Evolutionary conservation across 1,139 yeast species (phyloP), one percentile per base, ranked within the genome.

Genomic region (Lodderomyces oxycetoniae): DNA sequence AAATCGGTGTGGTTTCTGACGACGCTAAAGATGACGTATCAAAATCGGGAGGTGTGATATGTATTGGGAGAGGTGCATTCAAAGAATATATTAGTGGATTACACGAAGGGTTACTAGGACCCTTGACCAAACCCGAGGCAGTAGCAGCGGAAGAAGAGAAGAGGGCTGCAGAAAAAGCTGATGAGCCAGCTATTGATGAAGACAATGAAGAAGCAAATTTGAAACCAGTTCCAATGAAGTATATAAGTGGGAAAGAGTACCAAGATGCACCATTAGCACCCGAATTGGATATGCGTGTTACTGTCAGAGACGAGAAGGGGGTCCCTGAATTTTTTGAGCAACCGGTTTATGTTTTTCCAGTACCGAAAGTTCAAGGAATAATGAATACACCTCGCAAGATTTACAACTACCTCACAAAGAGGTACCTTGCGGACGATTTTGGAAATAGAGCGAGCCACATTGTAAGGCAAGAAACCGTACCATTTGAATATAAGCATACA

Each of bases 31-130:
- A 44, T 16, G 63, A 67, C 41, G 35, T 69, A 69, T 7, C 22
- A 7, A 5, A 38, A 4, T 41, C 44, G n/a, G 96, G 96, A 14
- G 98, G 98, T 32, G 81, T 88, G 10, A 73, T 93, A 16, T 86
- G 96, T 55, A 64, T 93, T 21, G 99, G 99, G 3, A 72, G 99
- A 53, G 98, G 98, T 38, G 91, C 97, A 0, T 91, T 77, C 57
- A 91, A 89, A 56, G 99, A 93, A 63, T 93, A 86, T 53, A 57
- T 93, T 37, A 73, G 76, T 34, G 99, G 98, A 5, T 57, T 93
- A 7, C 96, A 91, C 50, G 98, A 93, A 60, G 99, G 98, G 6
- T 70, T 93, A 53, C 61, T 93, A 33, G 98, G 98, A 0, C 97
- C 97, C 2, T 63, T 89, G 40, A 88, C 81, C 19, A 71, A 71